Evolutionary conservation across 169 alveolate species (phyloP).

Genomic region (Cryptosporidium canis): DNA sequence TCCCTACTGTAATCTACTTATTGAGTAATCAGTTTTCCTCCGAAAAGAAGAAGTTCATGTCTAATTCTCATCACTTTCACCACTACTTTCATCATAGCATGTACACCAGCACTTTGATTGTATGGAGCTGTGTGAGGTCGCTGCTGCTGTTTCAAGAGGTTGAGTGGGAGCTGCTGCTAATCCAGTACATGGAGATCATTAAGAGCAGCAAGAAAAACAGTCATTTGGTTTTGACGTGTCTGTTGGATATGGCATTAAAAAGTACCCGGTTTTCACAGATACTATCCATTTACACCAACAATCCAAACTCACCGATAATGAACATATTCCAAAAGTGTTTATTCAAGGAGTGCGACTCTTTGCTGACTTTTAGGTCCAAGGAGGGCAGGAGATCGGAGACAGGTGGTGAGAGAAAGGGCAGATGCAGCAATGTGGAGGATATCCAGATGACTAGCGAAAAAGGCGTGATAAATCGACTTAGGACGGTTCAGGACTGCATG

Average conservation of each 20-base stretch:
- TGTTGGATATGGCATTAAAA: conserved; percentile 70
- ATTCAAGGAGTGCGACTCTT: conserved; percentile 20
- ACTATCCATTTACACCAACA: conserved; percentile 30
- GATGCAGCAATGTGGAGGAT: neutral
- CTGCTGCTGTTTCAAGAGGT: neutral
- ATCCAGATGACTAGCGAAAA: neutral
- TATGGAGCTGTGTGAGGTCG: conserved; percentile 63
- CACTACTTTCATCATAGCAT: conserved; percentile 34
- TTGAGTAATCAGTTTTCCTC: conserved; percentile 68
- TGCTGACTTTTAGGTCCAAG: neutral
- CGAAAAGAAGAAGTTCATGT: conserved; percentile 50
- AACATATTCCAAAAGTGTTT: conserved; percentile 38
- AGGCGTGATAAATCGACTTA: conserved; percentile 27
- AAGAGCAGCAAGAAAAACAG: conserved; percentile 41
- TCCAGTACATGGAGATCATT: conserved; percentile 63
- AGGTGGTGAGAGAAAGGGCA: neutral
- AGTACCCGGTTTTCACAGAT: conserved; percentile 41
- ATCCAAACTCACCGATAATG: conserved; percentile 26
- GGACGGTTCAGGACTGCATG: conserved; percentile 32
- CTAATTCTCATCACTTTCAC: conserved; percentile 62
- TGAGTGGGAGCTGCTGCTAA: conserved; percentile 50
- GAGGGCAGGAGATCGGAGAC: neutral
- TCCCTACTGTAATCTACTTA: conserved; percentile 18
- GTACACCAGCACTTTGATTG: conserved; percentile 44
- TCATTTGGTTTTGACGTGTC: neutral